Evolutionary conservation across 176 grass and related monocot species (phyloP), one percentile per base, ranked within the genome.

Genomic region (Carex littledalei): DNA sequence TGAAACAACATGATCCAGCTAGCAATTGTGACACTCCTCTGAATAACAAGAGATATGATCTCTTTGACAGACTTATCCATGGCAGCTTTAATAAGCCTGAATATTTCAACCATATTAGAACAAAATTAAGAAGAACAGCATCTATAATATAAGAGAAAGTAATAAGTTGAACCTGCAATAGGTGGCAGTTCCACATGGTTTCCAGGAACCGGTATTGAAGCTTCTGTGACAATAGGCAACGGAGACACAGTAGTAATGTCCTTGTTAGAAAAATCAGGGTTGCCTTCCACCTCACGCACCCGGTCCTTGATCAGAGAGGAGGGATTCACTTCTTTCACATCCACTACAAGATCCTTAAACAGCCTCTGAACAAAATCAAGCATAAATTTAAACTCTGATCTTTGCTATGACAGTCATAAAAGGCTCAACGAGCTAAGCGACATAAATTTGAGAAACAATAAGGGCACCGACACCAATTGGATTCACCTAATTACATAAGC

Each of bases 251-350:
- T 80, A 64, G 62, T 67, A 52, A 89, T 87, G 88, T 94, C 95
- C 86, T 98, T 98, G 81, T 91, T 98, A 74, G 95, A 94, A 91
- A 98, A 98, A 88, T 98, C 95, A 21, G 95, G 95, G 89, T 98
- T 98, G 62, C 93, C 93, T 55, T 93, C 92, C 69, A 91, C 57
- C 86, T 98, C 88, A 35, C 93, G 95, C 81, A 60, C 53, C 81
- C 88, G 84, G 73, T 93, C 91, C 91, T 93, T 94, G 54, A 98
- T 88, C 86, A 98, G 93, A 41, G 86, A 87, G 68, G 91, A 86
- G 69, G 93, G 93, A 83, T 98, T 98, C 85, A 94, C 93, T 90
- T 98, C 95, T 89, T 93, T 98, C 88, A 94, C 84, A 87, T 94
- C 93, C 63, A 93, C 91, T 65, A 92, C 86, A 89, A 98, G 91